phyloP scores from a whole-genome alignment of 108 stramenopile genomes.

The Asterionellopsis glacialis region DNA sequence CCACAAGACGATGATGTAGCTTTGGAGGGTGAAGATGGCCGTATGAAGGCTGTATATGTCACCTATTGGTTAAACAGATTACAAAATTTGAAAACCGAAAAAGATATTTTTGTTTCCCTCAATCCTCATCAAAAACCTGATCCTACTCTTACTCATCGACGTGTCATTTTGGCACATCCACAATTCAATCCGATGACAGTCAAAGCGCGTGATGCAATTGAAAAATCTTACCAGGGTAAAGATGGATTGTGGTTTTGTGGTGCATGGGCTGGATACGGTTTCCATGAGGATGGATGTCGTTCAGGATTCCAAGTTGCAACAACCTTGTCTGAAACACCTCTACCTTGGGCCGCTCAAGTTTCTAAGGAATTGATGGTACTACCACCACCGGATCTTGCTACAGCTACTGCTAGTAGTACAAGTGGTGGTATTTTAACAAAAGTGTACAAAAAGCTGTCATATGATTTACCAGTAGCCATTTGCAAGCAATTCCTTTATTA shows the following conservation, averaged over 20 bases:
- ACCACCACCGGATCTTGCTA: slow-evolving; percentile 59
- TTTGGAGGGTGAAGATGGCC: slow-evolving; percentile 55
- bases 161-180: slow-evolving; percentile 75
- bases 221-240: slow-evolving; percentile 58
- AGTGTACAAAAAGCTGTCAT: slow-evolving; percentile 39
- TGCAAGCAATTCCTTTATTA: slow-evolving; percentile 50
- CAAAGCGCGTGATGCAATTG: slow-evolving; percentile 54
- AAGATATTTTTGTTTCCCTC: slow-evolving; percentile 88
- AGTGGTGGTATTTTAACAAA: slow-evolving; percentile 12
- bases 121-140: slow-evolving; percentile 83
- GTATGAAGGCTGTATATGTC: slow-evolving; percentile 84
- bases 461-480: slow-evolving; percentile 59
- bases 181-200: slow-evolving; percentile 78
- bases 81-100: slow-evolving; percentile 71
- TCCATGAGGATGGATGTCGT: slow-evolving; percentile 96
- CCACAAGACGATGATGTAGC: not conserved
- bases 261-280: slow-evolving; percentile 94
- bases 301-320: slow-evolving; percentile 81
- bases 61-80: slow-evolving; percentile 96
- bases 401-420: slow-evolving; percentile 9
- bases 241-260: slow-evolving; percentile 91
- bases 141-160: slow-evolving; percentile 40
- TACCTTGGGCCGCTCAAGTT: slow-evolving; percentile 54
- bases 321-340: slow-evolving; percentile 43
- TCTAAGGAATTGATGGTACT: slow-evolving; percentile 26